Base-by-base conservation (phyloP, 2,329 filamentous ascomycete species). In the Trichophyton mentagrophytes region DNA sequence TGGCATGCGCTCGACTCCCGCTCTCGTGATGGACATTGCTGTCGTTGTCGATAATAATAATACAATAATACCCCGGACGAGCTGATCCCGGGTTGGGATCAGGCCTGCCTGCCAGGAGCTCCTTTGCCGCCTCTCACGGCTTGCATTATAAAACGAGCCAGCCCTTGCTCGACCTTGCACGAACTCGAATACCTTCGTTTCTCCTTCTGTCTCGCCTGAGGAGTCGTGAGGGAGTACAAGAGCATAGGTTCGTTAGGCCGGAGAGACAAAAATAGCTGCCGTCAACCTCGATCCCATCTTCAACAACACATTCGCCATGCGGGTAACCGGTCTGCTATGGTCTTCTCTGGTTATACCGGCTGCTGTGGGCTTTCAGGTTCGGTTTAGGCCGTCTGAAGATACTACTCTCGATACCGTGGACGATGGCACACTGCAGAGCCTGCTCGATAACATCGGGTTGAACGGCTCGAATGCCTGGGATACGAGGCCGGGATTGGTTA, bases 391-490 rank as follows among this genome's bases (percentile, higher is more conserved):
- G n/a, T 47, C 59, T n/a, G 53, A 63, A 38, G 63, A 65, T 17
- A 49, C 58, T 11, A 63, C 62, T 60, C 56, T 83, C 58, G 66
- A 73, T 1, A 66, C 68, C 2, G 77, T 84, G 67, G 76, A 73
- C 46, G 68, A 72, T 0, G 72, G 80, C 64, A 78, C 82, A 7
- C 72, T 83, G n/a, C 75, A 82, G 64, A 78, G 79, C 22, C 73
- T 80, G 13, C 69, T 84, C 47, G 76, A 79, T 66, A 85, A 84
- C 66, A 81, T 83, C 61, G 82, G 82, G 5, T 68, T 80, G 1
- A 70, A 77, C 68, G 81, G 81, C 17, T 73, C 73, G 4, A 74
- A 76, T 60, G 80, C 76, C 6, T 64, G 71, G 22, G 80, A 80
- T 36, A 80, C 79, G 17, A 71, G 69, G 49, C 70, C 78, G 2